Evolutionary conservation across 78 protist genomes (phyloP), one percentile per base, ranked within the genome.

Genomic region (Isochrysis galbana): DNA sequence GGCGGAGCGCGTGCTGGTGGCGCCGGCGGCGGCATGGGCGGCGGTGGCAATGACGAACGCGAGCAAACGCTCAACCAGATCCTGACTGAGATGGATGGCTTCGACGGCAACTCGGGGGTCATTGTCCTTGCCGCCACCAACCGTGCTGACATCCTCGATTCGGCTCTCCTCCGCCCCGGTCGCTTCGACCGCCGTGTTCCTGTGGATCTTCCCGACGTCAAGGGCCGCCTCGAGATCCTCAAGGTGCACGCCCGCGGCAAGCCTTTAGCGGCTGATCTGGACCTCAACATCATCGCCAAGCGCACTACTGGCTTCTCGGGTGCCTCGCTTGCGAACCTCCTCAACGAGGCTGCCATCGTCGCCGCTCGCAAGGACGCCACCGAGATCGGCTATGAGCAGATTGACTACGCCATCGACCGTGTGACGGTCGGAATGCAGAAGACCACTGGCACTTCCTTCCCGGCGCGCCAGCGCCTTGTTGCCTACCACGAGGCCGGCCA

Each of bases 401-500:
- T 93, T 55, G 78, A 87, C 74, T 87, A 89, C 84, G 95, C 95
- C 32, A 91, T 91, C 34, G 95, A 93, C 93, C 95, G 95, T 84
- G 87, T 84, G 86, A 86, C 88, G 23, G 90, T 90, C 72, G 95
- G 95, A 21, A 34, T 91, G 46, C 93, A 90, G 87, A 93, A 93
- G 91, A 82, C 87, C 90, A 82, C 87, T 51, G 77, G 78, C 21
- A 96, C 95, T 7, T 67, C 97, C 32, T 94, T 97, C 4, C 95
- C 92, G 29, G 93, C 89, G 67, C 98, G 98, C 93, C 93, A 97
- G 91, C 47, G 42, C 39, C 95, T 94, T 23, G 98, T 98, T 3
- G 99, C 99, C 21, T 97, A 97, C 94, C 99, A 98, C 95, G 99
- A 98, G 94, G 99, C 99, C 7, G 99, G 99, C 51, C 99, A 98